Evolutionary conservation across 208 protist genomes (phyloP), one percentile per base, ranked within the genome.

Genomic region (Wallacemonas rigidus): DNA sequence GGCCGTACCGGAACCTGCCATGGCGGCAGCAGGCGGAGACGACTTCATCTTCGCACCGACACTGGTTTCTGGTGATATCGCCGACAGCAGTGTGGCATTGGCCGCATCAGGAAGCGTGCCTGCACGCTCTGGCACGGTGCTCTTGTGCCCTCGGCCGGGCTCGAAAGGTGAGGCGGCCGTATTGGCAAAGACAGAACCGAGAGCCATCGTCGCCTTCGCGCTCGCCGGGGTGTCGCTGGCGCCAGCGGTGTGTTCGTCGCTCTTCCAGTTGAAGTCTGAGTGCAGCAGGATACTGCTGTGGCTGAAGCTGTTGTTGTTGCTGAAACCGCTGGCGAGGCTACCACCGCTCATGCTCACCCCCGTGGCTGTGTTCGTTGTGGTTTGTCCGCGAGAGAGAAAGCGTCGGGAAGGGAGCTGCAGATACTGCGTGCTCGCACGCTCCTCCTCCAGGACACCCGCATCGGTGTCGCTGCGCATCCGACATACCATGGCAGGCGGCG

Each of bases 241-340:
- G 0, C 9, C 56, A 5, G 56, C 7, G 36, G 26, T 38, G 56
- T 17, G 35, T 9, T 43, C 56, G 36, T 62, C 56, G 56, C 56
- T 36, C 36, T 9, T 9, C 56, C 56, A 62, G 8, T 43, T 44
- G 7, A 65, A 14, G 15, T 65, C 60, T 5, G 60, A 65, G 9
- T 45, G 40, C 5, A 65, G 14, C 14, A 65, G 60, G 41, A 65
- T 41, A 26, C 60, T 65, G 60, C 60, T 65, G n/a, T 8, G 9
- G 36, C 12, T 50, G 60, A 8, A 65, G 60, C 60, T 65, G 7
- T 48, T 36, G 43, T 35, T 65, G 41, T 12, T 8, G 36, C 3
- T 63, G 57, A 9, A 9, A 7, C 36, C 38, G 57, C 38, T 44
- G 57, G 7, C 57, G 9, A 39, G 36, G 26, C 57, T 63, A n/a